phyloP scores from a whole-genome alignment of 768 basidiomycete species.

The Mycena galopus region DNA sequence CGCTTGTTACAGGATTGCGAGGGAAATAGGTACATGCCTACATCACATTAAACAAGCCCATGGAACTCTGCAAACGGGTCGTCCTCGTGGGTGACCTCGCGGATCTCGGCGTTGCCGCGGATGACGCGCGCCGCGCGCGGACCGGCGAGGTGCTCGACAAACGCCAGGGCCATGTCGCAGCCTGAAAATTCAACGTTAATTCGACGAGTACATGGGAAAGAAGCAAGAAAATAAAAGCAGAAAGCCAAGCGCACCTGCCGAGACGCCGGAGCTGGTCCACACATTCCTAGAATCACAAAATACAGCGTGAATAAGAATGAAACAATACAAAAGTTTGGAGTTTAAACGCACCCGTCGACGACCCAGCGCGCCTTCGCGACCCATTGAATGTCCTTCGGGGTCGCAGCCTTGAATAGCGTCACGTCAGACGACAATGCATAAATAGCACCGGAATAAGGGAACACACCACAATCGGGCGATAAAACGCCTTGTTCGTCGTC shows the following conservation, averaged over 20 bases:
- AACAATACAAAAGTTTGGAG: not conserved
- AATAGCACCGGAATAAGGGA: too few relatives aligned
- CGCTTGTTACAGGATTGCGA: too few relatives aligned
- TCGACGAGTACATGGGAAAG: not conserved
- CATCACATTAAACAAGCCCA: constrained; percentile 5
- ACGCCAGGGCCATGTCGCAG: not conserved
- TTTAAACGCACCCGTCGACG: constrained; percentile 29
- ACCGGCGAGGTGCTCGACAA: not conserved
- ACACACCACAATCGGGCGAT: constrained; percentile 42
- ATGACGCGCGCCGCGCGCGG: constrained; percentile 1
- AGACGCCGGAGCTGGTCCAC: constrained; percentile 52
- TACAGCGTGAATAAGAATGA: not conserved
- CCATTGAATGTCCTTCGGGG: constrained; percentile 46
- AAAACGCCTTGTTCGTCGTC: constrained; percentile 53
- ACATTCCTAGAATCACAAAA: constrained; percentile 36
- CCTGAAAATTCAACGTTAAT: not conserved
- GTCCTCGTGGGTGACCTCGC: not conserved
- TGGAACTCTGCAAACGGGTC: constrained; percentile 11
- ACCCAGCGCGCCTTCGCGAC: constrained; percentile 53
- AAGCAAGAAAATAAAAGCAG: too few relatives aligned
- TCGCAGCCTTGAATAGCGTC: constrained; percentile 19
- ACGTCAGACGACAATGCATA: not conserved
- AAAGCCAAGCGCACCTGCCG: constrained; percentile 48
- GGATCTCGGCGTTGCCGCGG: not conserved
- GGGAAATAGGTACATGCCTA: too few relatives aligned